Evolutionary conservation across 1,284 basidiomycete genomes (phyloP).

Genomic region (Tilletia setariae): DNA sequence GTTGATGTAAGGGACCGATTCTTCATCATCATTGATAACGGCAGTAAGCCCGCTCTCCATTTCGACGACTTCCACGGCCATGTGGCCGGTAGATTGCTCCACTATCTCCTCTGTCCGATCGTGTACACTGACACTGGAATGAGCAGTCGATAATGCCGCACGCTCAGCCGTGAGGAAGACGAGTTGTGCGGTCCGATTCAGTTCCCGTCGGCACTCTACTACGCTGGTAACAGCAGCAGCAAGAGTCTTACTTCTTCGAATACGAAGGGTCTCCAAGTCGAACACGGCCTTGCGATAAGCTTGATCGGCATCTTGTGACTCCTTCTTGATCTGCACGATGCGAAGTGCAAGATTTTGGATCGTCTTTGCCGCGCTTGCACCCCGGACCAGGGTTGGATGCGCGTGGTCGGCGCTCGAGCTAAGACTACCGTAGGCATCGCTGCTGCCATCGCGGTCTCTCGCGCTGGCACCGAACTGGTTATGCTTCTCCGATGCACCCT

Average conservation of each 20-base stretch:
- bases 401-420: background rate
- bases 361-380: slow-evolving; percentile 21
- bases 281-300: slow-evolving; percentile 88
- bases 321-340: slow-evolving; percentile 40
- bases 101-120: slow-evolving; percentile 62
- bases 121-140: slow-evolving; percentile 35
- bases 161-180: slow-evolving; percentile 40
- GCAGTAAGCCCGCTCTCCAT: slow-evolving; percentile 61
- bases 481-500: slow-evolving; percentile 25
- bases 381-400: slow-evolving; percentile 9
- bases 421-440: background rate
- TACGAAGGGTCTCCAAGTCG: slow-evolving; percentile 80
- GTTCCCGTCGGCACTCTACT: slow-evolving; percentile 73
- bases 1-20: slow-evolving; percentile 70
- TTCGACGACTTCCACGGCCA: slow-evolving; percentile 60
- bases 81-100: slow-evolving; percentile 70
- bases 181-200: slow-evolving; percentile 62
- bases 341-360: slow-evolving; percentile 18
- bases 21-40: slow-evolving; percentile 58
- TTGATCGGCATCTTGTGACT: slow-evolving; percentile 64
- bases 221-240: slow-evolving; percentile 79
- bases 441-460: slow-evolving; percentile 4
- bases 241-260: slow-evolving; percentile 76
- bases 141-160: slow-evolving; percentile 29
- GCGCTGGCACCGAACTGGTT: background rate